phyloP scores from a whole-genome alignment of 148 eudicot species.

The Rhododendron kiyosumense region DNA sequence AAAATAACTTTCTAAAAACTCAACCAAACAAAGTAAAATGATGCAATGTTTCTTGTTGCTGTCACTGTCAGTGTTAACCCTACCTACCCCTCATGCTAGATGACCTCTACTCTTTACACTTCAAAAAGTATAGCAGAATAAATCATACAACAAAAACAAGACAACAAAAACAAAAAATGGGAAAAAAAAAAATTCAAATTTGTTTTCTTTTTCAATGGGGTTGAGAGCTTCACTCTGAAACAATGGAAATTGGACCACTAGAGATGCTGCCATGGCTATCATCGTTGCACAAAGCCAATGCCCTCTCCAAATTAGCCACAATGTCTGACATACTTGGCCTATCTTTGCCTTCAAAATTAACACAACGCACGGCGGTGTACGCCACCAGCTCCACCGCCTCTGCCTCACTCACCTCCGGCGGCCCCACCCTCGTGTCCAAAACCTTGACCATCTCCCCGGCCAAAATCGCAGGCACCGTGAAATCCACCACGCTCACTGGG shows the following conservation, averaged over 20 bases:
- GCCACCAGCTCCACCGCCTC: constrained; percentile 93
- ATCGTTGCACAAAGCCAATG: constrained; percentile 45
- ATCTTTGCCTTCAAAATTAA: constrained; percentile 81
- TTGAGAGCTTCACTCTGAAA: constrained; percentile 47
- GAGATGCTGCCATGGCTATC: constrained; percentile 86
- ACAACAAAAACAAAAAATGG: background rate
- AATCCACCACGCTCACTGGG: constrained; percentile 74
- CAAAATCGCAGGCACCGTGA: constrained; percentile 58
- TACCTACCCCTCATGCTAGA: constrained; percentile 23
- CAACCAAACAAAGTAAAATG: too few species aligned
- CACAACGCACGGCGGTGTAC: constrained; percentile 85
- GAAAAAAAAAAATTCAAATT: background rate
- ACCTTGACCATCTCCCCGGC: constrained; percentile 61
- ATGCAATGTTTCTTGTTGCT: background rate
- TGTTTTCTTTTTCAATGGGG: background rate
- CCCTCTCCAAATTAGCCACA: constrained; percentile 87
- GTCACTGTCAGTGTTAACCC: constrained; percentile 13
- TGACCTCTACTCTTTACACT: constrained; percentile 11
- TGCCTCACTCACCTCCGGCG: constrained; percentile 49
- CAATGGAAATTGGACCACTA: constrained; percentile 57
- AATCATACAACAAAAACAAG: background rate
- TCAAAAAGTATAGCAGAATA: background rate
- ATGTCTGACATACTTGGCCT: constrained; percentile 83
- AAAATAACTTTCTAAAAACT: too few species aligned
- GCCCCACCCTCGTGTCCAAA: constrained; percentile 69